Conservation (phyloP, 805 yeast species). For the Ogataea trehalophila region DNA sequence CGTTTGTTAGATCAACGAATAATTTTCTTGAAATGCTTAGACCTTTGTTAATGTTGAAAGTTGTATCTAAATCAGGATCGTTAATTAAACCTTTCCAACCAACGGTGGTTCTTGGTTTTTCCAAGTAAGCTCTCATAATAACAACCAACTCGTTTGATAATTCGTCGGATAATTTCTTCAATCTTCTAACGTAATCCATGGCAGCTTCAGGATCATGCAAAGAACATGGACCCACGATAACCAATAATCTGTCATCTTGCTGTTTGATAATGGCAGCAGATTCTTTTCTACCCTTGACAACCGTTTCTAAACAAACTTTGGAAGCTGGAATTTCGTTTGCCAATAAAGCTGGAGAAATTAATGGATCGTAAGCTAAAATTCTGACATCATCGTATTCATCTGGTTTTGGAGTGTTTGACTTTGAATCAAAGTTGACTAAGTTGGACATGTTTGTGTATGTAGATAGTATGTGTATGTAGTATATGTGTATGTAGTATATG, state of each 20-base stretch:
- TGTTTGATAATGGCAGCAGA: slow-evolving; percentile 71
- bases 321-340: slow-evolving; percentile 79
- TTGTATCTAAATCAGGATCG: slow-evolving; percentile 92
- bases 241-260: slow-evolving; percentile 76
- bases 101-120: slow-evolving; percentile 97
- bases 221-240: slow-evolving; percentile 96
- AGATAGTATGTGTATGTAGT: too few species aligned
- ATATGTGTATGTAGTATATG: too few species aligned
- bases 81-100: slow-evolving; percentile 99
- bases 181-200: slow-evolving; percentile 72
- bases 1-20: slow-evolving; percentile 70
- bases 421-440: slow-evolving; percentile 4
- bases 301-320: slow-evolving; percentile 51
- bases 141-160: slow-evolving; percentile 72
- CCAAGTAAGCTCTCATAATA: slow-evolving; percentile 96
- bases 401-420: slow-evolving; percentile 43
- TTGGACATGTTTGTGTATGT: neutral
- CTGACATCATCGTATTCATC: slow-evolving; percentile 73
- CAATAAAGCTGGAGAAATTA: slow-evolving; percentile 86
- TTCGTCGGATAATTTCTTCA: slow-evolving; percentile 53
- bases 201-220: slow-evolving; percentile 94
- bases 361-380: slow-evolving; percentile 86
- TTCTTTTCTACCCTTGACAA: slow-evolving; percentile 71
- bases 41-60: slow-evolving; percentile 94
- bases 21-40: slow-evolving; percentile 81